phyloP scores from a whole-genome alignment of 495 filamentous ascomycete species.

The Hyphodiscus hymeniophilus region DNA sequence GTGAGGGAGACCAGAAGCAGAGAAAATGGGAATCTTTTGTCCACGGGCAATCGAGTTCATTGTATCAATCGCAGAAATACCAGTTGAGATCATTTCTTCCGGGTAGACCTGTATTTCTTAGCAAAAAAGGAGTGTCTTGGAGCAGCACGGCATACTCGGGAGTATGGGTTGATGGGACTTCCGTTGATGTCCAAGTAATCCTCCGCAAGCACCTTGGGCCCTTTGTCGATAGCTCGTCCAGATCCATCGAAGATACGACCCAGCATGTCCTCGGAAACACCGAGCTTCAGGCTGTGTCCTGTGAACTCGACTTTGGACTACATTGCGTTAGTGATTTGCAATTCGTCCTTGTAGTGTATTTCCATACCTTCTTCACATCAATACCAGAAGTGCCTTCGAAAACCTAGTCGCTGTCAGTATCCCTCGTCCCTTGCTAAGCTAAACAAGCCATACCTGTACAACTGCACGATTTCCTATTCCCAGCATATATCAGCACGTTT shows the following conservation, averaged over 20 bases:
- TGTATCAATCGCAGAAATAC: conserved; percentile 98
- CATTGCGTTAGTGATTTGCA: conserved; percentile 4
- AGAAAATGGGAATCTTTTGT: conserved; percentile 99
- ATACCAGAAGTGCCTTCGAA: conserved; percentile 97
- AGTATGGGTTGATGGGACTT: conserved; percentile 97
- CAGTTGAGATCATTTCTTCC: conserved; percentile 99
- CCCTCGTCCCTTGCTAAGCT: background rate
- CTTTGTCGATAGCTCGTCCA: conserved; percentile 95
- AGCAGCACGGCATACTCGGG: conserved; percentile 60
- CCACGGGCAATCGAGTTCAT: conserved; percentile 99
- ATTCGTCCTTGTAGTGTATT: background rate
- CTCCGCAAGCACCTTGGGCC: conserved; percentile 94
- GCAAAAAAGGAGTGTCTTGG: conserved; percentile 8
- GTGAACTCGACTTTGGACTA: conserved; percentile 96
- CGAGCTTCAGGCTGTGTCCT: conserved; percentile 92
- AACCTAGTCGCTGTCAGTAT: conserved; percentile 48
- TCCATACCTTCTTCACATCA: conserved; percentile 89
- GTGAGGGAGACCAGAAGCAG: conserved; percentile 93
- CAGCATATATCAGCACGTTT: conserved; percentile 1
- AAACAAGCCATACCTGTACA: conserved; percentile 58
- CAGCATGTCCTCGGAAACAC: conserved; percentile 98
- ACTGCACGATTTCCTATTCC: conserved; percentile 75
- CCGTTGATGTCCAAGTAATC: conserved; percentile 99
- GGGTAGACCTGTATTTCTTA: conserved; percentile 67
- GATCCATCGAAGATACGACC: conserved; percentile 98